A percentile compares a stretch with the other conserved stretches of the same genome.
These are phyloP conservation scores for Orbilia blumenaviensis DNA, from an alignment of 2,329 filamentous ascomycete species.

Conservation along the genomic window DNA sequence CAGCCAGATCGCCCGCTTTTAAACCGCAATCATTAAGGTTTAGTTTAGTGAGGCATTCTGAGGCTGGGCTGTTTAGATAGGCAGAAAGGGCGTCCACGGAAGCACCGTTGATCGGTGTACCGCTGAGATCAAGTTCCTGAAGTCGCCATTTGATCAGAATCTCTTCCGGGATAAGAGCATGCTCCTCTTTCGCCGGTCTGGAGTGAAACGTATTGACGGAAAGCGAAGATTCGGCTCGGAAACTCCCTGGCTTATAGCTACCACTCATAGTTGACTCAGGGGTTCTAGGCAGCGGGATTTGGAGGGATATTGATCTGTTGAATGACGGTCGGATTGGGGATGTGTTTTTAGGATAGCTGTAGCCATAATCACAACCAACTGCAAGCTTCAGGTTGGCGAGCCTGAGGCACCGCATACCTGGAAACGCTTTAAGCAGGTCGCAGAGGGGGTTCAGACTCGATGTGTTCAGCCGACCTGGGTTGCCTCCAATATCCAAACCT, in stretches of 20 bases:
- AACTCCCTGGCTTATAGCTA: constrained; percentile 7
- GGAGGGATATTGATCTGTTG: constrained; percentile 49
- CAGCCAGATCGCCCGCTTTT: constrained; percentile 71
- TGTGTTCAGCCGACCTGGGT: constrained; percentile 70
- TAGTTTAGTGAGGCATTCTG: constrained; percentile 70
- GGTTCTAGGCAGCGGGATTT: constrained; percentile 29
- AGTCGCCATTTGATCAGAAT: constrained; percentile 74
- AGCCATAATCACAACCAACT: constrained; percentile 10
- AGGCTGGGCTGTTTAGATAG: constrained; percentile 71
- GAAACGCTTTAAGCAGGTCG: constrained; percentile 39
- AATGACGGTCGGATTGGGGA: constrained; percentile 37
- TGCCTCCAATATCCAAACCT: constrained; percentile 73
- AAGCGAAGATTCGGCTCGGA: constrained; percentile 24
- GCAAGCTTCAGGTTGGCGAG: constrained; percentile 44
- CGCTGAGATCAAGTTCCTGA: constrained; percentile 72
- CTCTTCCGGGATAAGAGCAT: constrained; percentile 67
- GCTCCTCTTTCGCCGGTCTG: constrained; percentile 14
- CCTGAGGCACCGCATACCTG: constrained; percentile 35
- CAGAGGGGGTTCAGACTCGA: constrained; percentile 42
- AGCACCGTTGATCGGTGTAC: constrained; percentile 64
- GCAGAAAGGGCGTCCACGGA: constrained; percentile 73
- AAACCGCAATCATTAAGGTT: constrained; percentile 74
- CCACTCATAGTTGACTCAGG: constrained; percentile 12
- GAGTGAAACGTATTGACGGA: constrained; percentile 29
- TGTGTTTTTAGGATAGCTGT: constrained; percentile 19